Percentiles rank a stretch among this genome's conserved stretches.
Conservation (phyloP, 2,329 filamentous ascomycete genomes). For the Penicillium sp. region DNA sequence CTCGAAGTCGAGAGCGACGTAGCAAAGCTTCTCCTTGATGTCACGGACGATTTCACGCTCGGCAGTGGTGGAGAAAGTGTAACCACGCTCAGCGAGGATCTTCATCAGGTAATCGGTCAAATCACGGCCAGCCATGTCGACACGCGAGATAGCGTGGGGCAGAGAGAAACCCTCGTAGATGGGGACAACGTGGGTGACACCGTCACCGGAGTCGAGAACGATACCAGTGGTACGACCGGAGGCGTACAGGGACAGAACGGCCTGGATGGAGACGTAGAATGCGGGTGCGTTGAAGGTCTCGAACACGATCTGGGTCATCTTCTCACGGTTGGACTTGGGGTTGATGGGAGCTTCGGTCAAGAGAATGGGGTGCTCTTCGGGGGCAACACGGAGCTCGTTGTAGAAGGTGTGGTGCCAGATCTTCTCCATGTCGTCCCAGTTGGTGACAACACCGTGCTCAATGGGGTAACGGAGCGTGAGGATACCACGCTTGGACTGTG, state of each 20-base stretch:
- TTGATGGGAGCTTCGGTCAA: slow-evolving; percentile 99
- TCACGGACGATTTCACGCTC: slow-evolving; percentile 99
- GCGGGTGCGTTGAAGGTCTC: slow-evolving; percentile 99
- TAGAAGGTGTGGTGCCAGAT: slow-evolving; percentile 99
- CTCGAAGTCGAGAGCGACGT: slow-evolving; percentile 99
- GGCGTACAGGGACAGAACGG: slow-evolving; percentile 97
- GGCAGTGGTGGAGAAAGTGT: slow-evolving; percentile 99
- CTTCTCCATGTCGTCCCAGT: slow-evolving; percentile 99
- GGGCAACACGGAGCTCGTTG: slow-evolving; percentile 99
- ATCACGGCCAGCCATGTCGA: slow-evolving; percentile 99
- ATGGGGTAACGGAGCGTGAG: slow-evolving; percentile 99
- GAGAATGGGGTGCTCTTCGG: slow-evolving; percentile 99
- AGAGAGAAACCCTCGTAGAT: slow-evolving; percentile 99
- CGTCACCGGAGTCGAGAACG: slow-evolving; percentile 98
- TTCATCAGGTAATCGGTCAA: slow-evolving; percentile 99
- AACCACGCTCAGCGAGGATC: slow-evolving; percentile 98
- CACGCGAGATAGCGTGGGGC: slow-evolving; percentile 99
- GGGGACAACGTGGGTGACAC: slow-evolving; percentile 99
- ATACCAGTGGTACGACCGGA: slow-evolving; percentile 99
- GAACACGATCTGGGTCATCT: slow-evolving; percentile 99
- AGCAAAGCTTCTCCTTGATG: slow-evolving; percentile 99
- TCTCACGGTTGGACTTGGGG: slow-evolving; percentile 99
- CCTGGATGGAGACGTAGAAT: slow-evolving; percentile 99
- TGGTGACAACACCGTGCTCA: slow-evolving; percentile 99
- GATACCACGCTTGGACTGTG: slow-evolving; percentile 99